Base-by-base conservation (phyloP, 139 green algal species). In the Coccomyxa sp. region DNA sequence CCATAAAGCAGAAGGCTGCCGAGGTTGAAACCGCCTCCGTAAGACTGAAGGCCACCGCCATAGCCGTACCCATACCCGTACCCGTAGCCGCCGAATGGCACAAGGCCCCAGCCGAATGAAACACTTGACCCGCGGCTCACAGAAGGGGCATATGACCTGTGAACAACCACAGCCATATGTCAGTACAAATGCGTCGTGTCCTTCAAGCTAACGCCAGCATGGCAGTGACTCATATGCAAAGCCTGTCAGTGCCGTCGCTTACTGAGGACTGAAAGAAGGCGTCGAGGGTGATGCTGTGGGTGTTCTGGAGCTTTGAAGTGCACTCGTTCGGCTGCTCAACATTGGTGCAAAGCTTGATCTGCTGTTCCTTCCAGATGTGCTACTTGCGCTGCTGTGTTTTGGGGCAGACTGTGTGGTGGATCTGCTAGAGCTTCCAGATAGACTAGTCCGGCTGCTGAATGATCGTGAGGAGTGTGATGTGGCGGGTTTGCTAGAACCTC, bases 1-100 rank as follows among this genome's bases (percentile, higher is more conserved):
- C 88, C 88, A 51, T 84, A 84, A 18, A 90, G 82, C 1, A 92
- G 84, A 17, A 92, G 67, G 13, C 79, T 88, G 68, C 81, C 59
- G 1, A 92, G 27, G 27, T 86, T 86, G 30, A 81, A 59, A 71
- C 88, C 88, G 18, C 84, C 86, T 23, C 71, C 71, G 27, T 58
- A 63, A n/a, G 63, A 51, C 15, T 82, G 75, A 3, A 87, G 80
- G 32, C 80, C 80, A 0, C 28, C 83, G 18, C 83, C 83, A 68
- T 87, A 89, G 11, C 85, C 84, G 23, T 63, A 38, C 11, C 83
- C 83, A 45, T 77, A 58, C 0, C 68, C 77, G 67, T 89, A 87
- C 0, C 85, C 85, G n/a, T 81, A 83, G 13, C 85, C 88, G 25
- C 25, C 75, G 16, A 81, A 67, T 78, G 51, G 84, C 63, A 76